Percentiles rank a stretch among this genome's conserved stretches.
phyloP scores from a whole-genome alignment of 116 monocot species.

The Papilionanthe hybrid region DNA sequence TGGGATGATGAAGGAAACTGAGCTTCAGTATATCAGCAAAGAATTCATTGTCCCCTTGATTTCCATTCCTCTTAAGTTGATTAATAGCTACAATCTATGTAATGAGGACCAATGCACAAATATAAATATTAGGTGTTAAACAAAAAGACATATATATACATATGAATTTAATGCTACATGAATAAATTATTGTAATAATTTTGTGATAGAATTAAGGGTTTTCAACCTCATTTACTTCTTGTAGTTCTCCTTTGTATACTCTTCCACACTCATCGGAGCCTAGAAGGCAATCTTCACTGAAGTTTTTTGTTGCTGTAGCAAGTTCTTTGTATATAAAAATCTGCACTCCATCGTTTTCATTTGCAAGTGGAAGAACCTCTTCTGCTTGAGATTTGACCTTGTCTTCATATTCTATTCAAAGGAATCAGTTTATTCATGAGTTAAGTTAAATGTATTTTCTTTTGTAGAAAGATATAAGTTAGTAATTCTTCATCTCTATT shows the following conservation, averaged over 20 bases:
- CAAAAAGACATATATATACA: background rate
- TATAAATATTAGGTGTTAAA: background rate
- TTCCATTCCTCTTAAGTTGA: slow-evolving; percentile 63
- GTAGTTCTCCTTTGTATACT: slow-evolving; percentile 70
- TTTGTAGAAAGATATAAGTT: background rate
- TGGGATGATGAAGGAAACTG: slow-evolving; percentile 73
- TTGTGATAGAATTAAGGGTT: background rate
- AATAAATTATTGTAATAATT: too few species aligned
- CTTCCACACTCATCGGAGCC: slow-evolving; percentile 86
- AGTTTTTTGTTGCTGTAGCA: slow-evolving; percentile 54
- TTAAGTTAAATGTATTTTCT: background rate
- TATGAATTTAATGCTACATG: background rate
- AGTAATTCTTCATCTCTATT: background rate
- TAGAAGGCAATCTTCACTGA: slow-evolving; percentile 49
- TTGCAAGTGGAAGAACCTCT: slow-evolving; percentile 48
- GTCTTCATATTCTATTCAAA: slow-evolving; percentile 25
- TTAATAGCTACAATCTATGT: slow-evolving; percentile 60
- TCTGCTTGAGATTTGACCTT: slow-evolving; percentile 42
- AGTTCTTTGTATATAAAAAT: slow-evolving; percentile 66
- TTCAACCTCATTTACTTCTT: slow-evolving; percentile 43
- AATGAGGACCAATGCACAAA: background rate
- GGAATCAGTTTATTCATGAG: background rate
- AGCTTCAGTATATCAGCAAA: slow-evolving; percentile 78
- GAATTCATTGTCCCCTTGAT: slow-evolving; percentile 75
- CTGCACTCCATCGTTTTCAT: slow-evolving; percentile 29